A percentile compares a stretch with the other conserved stretches of the same genome.
phyloP scores from a whole-genome alignment of 176 grass and related monocot genomes.

The Avena sativa region DNA sequence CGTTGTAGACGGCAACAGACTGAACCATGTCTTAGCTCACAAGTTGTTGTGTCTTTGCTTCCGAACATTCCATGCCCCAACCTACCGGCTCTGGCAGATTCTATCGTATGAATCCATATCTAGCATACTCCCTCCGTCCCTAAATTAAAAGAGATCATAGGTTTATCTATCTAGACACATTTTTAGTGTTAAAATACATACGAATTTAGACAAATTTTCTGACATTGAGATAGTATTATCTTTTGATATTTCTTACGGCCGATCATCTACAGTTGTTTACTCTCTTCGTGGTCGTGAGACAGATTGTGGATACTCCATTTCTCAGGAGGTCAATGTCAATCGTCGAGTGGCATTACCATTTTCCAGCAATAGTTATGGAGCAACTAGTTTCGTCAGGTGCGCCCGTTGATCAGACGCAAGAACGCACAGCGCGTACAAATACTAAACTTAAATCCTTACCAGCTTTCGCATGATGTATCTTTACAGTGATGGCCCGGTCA shows the following conservation, averaged over 20 bases:
- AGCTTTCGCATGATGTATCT: conserved; percentile 35
- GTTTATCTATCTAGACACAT: no score
- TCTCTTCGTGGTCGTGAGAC: conserved; percentile 4
- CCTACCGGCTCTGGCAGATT: conserved; percentile 15
- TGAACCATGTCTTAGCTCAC: not conserved
- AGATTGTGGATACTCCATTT: conserved; percentile 13
- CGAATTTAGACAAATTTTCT: no score
- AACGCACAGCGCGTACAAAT: not conserved
- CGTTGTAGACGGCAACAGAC: conserved; percentile 33
- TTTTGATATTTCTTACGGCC: not conserved
- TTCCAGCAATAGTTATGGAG: conserved; percentile 34
- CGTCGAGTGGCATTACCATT: conserved; percentile 40
- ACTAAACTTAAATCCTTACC: conserved; percentile 29
- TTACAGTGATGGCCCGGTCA: not conserved
- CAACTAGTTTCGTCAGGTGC: conserved; percentile 36
- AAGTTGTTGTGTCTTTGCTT: not conserved
- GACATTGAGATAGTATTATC: no score
- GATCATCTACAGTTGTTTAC: not conserved
- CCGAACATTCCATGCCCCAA: not conserved
- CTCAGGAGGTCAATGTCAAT: conserved; percentile 33
- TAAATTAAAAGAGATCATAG: no score
- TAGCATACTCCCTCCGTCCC: no score
- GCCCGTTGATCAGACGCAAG: conserved; percentile 21
- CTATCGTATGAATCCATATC: conserved; percentile 3
- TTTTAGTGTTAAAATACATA: no score